A percentile compares a stretch with the other conserved stretches of the same genome.
Evolutionary conservation across 257 asterid species (phyloP).

Genomic region (Thymus quinquecostatus): DNA sequence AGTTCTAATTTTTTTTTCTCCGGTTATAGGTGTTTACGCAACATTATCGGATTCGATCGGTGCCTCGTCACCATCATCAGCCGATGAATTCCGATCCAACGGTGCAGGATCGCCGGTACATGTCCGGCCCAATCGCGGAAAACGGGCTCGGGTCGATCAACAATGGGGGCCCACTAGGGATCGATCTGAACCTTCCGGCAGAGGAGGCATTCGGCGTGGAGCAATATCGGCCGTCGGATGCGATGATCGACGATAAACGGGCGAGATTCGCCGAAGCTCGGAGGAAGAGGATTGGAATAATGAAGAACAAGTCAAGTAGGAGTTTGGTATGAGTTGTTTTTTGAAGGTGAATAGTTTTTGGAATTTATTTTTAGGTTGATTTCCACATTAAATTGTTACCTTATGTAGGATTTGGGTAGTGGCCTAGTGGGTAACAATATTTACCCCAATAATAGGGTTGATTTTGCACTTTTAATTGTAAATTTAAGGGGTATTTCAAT

Average conservation of each 20-base stretch:
- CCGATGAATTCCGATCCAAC: no score
- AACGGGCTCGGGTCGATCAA: conserved; percentile 35
- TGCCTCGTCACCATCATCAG: conserved; percentile 28
- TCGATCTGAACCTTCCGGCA: conserved; percentile 45
- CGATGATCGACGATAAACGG: conserved; percentile 31
- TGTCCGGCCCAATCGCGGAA: conserved; percentile 30
- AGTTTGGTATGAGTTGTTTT: conserved; percentile 27
- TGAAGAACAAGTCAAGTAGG: conserved; percentile 38
- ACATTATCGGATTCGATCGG: conserved; percentile 7
- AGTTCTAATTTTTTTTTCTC: not conserved
- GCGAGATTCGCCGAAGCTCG: conserved; percentile 66
- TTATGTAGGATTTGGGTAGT: not conserved
- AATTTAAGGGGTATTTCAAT: no score
- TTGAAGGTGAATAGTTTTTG: not conserved
- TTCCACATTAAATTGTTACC: conserved; percentile 8
- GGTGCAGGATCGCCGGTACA: conserved; percentile 30
- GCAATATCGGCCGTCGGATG: conserved; percentile 42
- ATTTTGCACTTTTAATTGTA: no score
- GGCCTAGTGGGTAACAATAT: no score
- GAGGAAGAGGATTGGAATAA: conserved; percentile 49
- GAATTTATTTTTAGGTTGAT: not conserved
- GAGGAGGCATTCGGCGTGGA: conserved; percentile 39
- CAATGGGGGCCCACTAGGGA: conserved; percentile 41
- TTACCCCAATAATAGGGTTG: no score
- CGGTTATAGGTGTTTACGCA: conserved; percentile 27